Evolutionary conservation across 306 rosid genomes (phyloP).

Genomic region (Cucumis melo): DNA sequence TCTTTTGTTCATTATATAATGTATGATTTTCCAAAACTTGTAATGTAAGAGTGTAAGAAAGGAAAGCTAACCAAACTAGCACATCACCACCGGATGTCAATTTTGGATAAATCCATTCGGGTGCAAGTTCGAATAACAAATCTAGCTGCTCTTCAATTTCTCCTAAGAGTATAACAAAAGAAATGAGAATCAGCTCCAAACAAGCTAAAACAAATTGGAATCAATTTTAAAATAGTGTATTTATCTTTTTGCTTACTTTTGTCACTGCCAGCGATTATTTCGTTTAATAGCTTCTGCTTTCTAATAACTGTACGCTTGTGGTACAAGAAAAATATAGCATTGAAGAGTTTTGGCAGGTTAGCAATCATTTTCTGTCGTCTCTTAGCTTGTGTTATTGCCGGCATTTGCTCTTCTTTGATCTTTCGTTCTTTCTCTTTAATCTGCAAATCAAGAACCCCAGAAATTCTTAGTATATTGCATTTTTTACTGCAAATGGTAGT

Average conservation of each 20-base stretch:
- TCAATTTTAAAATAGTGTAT: background rate
- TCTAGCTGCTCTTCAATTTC: constrained; percentile 64
- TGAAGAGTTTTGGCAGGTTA: constrained; percentile 63
- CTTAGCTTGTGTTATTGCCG: constrained; percentile 62
- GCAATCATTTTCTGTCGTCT: constrained; percentile 47
- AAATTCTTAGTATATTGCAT: background rate
- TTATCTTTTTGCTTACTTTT: constrained; percentile 40
- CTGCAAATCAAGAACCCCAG: constrained; percentile 26
- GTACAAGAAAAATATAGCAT: constrained; percentile 47
- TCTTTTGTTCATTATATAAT: background rate
- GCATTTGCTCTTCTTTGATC: constrained; percentile 52
- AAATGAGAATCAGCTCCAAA: constrained; percentile 3
- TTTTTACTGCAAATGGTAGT: background rate
- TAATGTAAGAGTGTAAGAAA: background rate
- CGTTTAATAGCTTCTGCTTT: constrained; percentile 62
- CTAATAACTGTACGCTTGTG: constrained; percentile 45
- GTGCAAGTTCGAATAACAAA: constrained; percentile 54
- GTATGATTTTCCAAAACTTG: background rate
- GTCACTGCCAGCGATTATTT: constrained; percentile 44
- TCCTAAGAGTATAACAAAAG: constrained; percentile 23
- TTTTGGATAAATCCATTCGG: constrained; percentile 79
- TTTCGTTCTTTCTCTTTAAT: constrained; percentile 56
- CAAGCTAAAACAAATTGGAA: background rate
- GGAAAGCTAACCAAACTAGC: constrained; percentile 38
- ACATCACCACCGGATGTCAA: constrained; percentile 39